These are phyloP conservation scores for Ceratocystis alfenasii DNA, from an alignment of 2,329 filamentous ascomycete species.

Conservation along the genomic window DNA sequence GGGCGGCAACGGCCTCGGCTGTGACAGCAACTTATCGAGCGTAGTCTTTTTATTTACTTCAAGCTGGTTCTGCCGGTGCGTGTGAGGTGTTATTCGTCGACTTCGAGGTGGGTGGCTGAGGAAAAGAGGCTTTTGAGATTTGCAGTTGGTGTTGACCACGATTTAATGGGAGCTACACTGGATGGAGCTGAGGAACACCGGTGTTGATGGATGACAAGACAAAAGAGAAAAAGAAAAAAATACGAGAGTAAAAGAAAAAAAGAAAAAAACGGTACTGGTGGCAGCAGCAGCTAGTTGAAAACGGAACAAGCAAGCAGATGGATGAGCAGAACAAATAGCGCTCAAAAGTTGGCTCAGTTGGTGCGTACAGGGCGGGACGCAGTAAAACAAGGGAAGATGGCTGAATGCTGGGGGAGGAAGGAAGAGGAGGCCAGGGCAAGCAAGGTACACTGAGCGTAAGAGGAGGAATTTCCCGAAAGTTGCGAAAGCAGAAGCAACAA, in stretches of 20 bases:
- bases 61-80: background rate
- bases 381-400: conserved; percentile 4
- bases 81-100: background rate
- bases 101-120: background rate
- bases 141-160: background rate
- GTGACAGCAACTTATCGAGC: background rate
- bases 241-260: conserved; percentile 3
- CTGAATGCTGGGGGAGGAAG: background rate
- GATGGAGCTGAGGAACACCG: no score
- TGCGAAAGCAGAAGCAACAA: conserved; percentile 9
- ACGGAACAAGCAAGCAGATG: background rate
- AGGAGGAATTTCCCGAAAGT: conserved; percentile 9
- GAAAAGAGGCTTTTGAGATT: background rate
- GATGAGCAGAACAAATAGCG: background rate
- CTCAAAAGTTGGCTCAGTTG: background rate
- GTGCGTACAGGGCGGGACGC: background rate
- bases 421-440: no score
- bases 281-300: conserved; percentile 11
- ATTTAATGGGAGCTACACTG: background rate
- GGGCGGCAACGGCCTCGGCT: background rate
- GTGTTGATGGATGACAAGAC: background rate
- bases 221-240: background rate
- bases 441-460: background rate
- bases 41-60: background rate
- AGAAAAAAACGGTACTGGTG: conserved; percentile 2